A percentile compares a stretch with the other conserved stretches of the same genome.
Conservation (phyloP, 441 rosid genomes). For the Corymbia calophylla region DNA sequence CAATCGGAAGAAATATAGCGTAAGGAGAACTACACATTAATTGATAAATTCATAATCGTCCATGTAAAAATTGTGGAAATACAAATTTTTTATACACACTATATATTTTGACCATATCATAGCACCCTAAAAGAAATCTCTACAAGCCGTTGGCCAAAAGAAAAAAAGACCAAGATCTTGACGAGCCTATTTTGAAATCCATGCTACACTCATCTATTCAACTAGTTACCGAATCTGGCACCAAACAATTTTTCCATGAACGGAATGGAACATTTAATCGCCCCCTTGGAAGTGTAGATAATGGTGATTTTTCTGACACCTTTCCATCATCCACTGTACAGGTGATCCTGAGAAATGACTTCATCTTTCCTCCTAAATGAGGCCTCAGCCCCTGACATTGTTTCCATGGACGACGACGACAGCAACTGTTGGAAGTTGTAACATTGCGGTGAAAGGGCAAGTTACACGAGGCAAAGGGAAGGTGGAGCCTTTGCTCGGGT, state of each 20-base stretch:
- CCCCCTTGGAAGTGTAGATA: not conserved
- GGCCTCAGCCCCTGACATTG: not conserved
- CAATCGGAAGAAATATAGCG: too few species aligned
- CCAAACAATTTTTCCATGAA: not conserved
- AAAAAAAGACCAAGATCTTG: not conserved
- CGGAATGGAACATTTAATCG: not conserved
- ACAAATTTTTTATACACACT: not conserved
- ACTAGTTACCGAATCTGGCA: not conserved
- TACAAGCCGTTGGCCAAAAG: not conserved
- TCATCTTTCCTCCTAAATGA: not conserved
- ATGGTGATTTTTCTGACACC: not conserved
- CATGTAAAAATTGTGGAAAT: not conserved
- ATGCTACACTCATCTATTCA: not conserved
- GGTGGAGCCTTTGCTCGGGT: slow-evolving; percentile 76
- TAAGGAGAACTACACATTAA: too few species aligned
- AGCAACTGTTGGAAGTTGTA: not conserved
- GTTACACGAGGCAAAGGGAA: slow-evolving; percentile 85
- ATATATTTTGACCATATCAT: not conserved
- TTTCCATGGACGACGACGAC: not conserved
- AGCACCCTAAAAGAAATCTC: not conserved
- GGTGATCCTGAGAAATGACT: not conserved
- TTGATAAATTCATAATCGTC: not conserved
- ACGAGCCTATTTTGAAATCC: not conserved
- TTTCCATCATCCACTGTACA: not conserved
- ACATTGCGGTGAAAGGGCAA: slow-evolving; percentile 35